phyloP scores from a whole-genome alignment of 1,284 basidiomycete species.

The Sanghuangporus sanghuang region DNA sequence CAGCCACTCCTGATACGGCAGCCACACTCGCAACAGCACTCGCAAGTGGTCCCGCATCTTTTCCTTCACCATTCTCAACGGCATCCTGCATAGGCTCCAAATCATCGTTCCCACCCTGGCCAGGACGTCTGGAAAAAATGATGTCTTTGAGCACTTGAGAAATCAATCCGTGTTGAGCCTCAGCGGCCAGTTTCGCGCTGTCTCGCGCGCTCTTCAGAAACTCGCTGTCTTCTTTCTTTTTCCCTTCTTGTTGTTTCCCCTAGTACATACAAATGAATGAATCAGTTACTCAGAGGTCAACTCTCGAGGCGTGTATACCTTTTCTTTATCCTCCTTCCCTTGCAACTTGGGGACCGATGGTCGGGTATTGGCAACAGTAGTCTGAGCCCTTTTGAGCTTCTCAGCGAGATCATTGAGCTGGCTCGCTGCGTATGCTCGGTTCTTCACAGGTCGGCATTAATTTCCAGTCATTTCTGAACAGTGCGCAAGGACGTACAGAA shows the following conservation, averaged over 20 bases:
- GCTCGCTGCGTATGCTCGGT: slow-evolving; percentile 85
- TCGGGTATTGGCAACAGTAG: slow-evolving; percentile 48
- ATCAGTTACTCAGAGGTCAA: background rate
- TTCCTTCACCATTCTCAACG: background rate
- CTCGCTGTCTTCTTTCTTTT: slow-evolving; percentile 74
- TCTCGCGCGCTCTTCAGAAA: slow-evolving; percentile 81
- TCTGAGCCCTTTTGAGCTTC: slow-evolving; percentile 71
- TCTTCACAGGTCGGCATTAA: slow-evolving; percentile 48
- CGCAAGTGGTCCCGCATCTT: background rate
- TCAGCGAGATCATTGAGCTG: slow-evolving; percentile 86
- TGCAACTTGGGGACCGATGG: slow-evolving; percentile 42
- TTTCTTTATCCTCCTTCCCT: slow-evolving; percentile 36
- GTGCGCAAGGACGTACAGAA: slow-evolving; percentile 51
- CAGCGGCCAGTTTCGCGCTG: slow-evolving; percentile 80
- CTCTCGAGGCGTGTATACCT: slow-evolving; percentile 25
- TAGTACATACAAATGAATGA: slow-evolving; percentile 20
- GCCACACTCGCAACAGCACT: background rate
- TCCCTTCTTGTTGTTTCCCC: slow-evolving; percentile 60
- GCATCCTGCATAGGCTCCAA: background rate
- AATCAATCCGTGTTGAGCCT: slow-evolving; percentile 89
- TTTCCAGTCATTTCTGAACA: slow-evolving; percentile 22
- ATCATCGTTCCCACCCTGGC: background rate
- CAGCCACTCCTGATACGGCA: background rate
- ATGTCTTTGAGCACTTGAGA: slow-evolving; percentile 87
- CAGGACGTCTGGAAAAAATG: slow-evolving; percentile 53